Conservation (phyloP, 225 moss, liverwort and hornwort genomes). For the Bryoerythrophyllum caledonicum region DNA sequence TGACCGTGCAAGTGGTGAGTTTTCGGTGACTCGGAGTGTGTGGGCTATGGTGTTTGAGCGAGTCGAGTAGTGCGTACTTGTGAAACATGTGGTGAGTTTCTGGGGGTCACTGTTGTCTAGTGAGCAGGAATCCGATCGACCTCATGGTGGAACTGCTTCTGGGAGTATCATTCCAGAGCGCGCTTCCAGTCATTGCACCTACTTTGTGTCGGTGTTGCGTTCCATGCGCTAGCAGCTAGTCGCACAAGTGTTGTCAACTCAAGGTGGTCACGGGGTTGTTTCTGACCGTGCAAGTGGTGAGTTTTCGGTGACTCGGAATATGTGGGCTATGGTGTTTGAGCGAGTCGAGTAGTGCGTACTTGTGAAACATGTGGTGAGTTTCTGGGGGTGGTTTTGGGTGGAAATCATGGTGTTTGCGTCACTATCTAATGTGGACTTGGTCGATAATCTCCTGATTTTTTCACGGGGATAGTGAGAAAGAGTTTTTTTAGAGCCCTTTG, state of each 20-base stretch:
- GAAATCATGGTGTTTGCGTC: not conserved
- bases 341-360: no score
- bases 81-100: conserved; percentile 13
- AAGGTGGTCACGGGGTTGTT: not conserved
- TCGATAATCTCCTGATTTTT: not conserved
- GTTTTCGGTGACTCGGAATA: not conserved
- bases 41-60: no score
- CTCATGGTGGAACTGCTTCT: not conserved
- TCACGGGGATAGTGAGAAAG: not conserved
- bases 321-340: no score
- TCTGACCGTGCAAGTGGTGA: conserved; percentile 8
- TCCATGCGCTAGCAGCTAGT: no score
- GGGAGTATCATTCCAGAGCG: not conserved
- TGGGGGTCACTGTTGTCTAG: not conserved
- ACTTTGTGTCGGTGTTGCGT: not conserved
- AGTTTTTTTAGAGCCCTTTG: not conserved
- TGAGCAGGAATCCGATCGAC: not conserved
- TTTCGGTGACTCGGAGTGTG: not conserved
- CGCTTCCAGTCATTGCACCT: not conserved
- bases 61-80: no score
- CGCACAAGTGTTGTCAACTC: not conserved
- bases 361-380: conserved; percentile 14
- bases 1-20: conserved; percentile 14
- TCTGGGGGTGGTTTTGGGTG: not conserved
- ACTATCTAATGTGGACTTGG: not conserved